phyloP scores from a whole-genome alignment of 257 asterid genomes.

The Solanum chilense region DNA sequence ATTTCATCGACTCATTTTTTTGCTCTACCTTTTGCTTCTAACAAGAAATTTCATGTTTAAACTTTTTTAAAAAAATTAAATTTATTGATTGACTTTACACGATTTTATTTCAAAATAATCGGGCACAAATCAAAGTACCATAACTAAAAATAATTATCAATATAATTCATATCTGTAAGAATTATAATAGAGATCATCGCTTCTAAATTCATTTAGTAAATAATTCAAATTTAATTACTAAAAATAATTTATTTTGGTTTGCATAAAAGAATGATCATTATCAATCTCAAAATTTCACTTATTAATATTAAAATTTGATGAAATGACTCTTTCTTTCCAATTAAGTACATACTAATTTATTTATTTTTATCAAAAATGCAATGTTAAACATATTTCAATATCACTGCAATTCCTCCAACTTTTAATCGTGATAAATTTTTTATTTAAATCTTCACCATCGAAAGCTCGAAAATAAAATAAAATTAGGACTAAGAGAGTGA shows the following conservation, averaged over 20 bases:
- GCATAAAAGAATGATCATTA: neutral
- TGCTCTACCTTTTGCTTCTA: neutral
- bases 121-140: neutral
- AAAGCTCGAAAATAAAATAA: neutral
- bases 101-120: neutral
- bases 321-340: no score
- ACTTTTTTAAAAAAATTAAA: neutral
- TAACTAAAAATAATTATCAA: no score
- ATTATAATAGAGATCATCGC: no score
- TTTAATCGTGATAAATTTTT: no score
- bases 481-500: neutral
- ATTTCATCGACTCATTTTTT: no score
- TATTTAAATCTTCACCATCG: neutral
- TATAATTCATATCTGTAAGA: no score
- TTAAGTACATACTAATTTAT: no score
- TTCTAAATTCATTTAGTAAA: no score
- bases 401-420: neutral
- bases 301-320: no score
- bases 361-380: neutral
- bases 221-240: no score
- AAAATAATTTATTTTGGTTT: no score
- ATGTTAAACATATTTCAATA: neutral
- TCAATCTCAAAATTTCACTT: neutral
- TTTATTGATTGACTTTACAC: no score
- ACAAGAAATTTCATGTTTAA: neutral